Conservation (phyloP, 2,329 filamentous ascomycete species). For the Botrytis byssoidea region DNA sequence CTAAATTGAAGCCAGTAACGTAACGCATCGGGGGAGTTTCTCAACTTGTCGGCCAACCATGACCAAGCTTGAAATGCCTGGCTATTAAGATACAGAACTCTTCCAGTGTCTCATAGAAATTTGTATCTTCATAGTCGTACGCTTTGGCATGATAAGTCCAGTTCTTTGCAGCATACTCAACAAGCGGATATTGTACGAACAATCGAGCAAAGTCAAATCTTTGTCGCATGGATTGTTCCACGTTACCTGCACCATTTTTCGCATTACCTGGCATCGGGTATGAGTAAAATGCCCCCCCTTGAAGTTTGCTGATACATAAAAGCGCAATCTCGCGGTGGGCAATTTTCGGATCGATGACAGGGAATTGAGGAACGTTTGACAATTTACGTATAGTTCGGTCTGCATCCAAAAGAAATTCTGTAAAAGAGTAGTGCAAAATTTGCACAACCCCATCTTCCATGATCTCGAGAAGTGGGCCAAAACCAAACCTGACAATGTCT, state of each 20-base stretch:
- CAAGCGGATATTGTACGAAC: conserved; percentile 24
- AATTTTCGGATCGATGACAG: conserved; percentile 16
- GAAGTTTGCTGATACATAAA: conserved; percentile 7
- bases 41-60: background rate
- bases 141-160: conserved; percentile 25
- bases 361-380: conserved; percentile 10
- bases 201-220: background rate
- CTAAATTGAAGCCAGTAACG: background rate
- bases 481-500: conserved; percentile 40
- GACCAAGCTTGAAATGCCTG: conserved; percentile 26
- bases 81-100: conserved; percentile 23
- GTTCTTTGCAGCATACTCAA: conserved; percentile 28
- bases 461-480: conserved; percentile 46
- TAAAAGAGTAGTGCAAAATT: conserved; percentile 50
- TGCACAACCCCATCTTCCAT: conserved; percentile 46
- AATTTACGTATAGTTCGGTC: background rate
- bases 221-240: background rate
- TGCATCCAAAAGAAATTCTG: conserved; percentile 44
- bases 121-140: conserved; percentile 25
- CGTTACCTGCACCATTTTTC: background rate
- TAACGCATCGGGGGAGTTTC: fast-evolving
- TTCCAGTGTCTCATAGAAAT: conserved; percentile 22
- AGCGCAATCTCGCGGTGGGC: conserved; percentile 5
- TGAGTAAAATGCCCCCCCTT: conserved; percentile 8
- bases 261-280: background rate